Percentiles rank a stretch among this genome's conserved stretches.
phyloP scores from a whole-genome alignment of 371 early-diverging fungal genomes.

The Mucor sp. region DNA sequence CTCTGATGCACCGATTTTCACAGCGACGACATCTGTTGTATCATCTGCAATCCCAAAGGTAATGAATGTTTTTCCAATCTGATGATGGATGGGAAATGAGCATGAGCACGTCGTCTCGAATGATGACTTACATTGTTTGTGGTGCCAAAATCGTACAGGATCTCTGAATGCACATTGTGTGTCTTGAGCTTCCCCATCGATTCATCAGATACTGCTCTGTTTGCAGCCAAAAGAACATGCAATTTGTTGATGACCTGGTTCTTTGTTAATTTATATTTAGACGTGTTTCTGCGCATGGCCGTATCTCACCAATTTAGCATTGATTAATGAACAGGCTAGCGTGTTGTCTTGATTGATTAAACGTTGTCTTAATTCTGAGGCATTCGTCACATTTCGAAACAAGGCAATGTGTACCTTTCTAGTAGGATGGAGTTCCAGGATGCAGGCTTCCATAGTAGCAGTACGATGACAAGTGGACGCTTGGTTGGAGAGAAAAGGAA shows the following conservation, averaged over 20 bases:
- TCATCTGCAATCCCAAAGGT: slow-evolving; percentile 56
- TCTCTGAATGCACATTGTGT: slow-evolving; percentile 58
- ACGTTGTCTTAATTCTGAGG: slow-evolving; percentile 49
- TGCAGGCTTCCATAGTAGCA: slow-evolving; percentile 60
- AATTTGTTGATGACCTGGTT: slow-evolving; percentile 50
- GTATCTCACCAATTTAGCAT: slow-evolving; percentile 47
- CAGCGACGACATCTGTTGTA: slow-evolving; percentile 48
- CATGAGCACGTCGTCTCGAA: not conserved
- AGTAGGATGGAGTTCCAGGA: slow-evolving; percentile 49
- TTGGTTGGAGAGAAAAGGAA: not conserved
- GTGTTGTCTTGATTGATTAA: slow-evolving; percentile 52
- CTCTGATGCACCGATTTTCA: slow-evolving; percentile 50
- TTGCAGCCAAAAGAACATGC: slow-evolving; percentile 52
- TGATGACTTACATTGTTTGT: slow-evolving; percentile 31
- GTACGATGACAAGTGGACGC: not conserved
- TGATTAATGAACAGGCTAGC: slow-evolving; percentile 51
- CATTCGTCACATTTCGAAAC: slow-evolving; percentile 54
- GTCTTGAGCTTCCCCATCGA: slow-evolving; percentile 51
- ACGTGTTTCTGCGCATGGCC: not conserved
- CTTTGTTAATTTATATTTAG: not conserved
- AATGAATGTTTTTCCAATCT: slow-evolving; percentile 58
- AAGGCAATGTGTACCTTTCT: slow-evolving; percentile 54
- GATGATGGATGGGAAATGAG: slow-evolving; percentile 6
- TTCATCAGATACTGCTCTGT: slow-evolving; percentile 56
- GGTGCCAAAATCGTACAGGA: slow-evolving; percentile 58